A percentile compares a stretch with the other conserved stretches of the same genome.
Conservation (phyloP, 1,284 basidiomycete species). For the Ceratobasidium sp. region DNA sequence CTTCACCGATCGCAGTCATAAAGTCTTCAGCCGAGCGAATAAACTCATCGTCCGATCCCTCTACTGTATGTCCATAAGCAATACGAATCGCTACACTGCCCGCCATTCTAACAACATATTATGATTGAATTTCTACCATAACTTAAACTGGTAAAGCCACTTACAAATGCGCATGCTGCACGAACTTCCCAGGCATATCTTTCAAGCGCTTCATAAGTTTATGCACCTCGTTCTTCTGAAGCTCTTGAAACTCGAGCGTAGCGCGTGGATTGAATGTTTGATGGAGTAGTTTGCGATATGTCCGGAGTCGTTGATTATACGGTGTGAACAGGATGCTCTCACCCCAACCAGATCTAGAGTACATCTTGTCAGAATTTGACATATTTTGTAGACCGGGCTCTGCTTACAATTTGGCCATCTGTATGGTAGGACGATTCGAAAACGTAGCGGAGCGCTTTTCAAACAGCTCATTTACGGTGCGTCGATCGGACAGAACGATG, state of each 20-base stretch:
- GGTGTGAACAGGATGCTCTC: conserved; percentile 38
- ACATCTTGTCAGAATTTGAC: too few relatives aligned
- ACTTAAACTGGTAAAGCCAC: background rate
- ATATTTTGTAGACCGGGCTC: too few relatives aligned
- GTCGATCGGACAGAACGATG: conserved; percentile 16
- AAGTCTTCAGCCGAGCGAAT: conserved; percentile 40
- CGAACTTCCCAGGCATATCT: conserved; percentile 24
- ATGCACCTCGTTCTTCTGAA: conserved; percentile 38
- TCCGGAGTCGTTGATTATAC: conserved; percentile 44
- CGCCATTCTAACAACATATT: conserved; percentile 11
- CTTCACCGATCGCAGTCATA: conserved; percentile 41
- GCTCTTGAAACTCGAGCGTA: conserved; percentile 41
- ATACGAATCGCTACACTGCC: conserved; percentile 44
- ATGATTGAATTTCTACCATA: background rate
- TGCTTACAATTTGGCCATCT: conserved; percentile 37
- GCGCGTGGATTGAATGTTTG: conserved; percentile 46
- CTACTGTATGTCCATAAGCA: conserved; percentile 34
- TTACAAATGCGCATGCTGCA: conserved; percentile 41
- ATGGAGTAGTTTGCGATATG: conserved; percentile 42
- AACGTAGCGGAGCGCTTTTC: conserved; percentile 36
- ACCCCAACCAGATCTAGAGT: conserved; percentile 37
- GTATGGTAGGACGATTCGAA: conserved; percentile 28
- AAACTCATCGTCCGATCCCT: conserved; percentile 37
- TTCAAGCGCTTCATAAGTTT: conserved; percentile 42
- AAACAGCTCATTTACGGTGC: conserved; percentile 23